A percentile compares a stretch with the other conserved stretches of the same genome.
Evolutionary conservation across 345 rosid species (phyloP).

Genomic region (Raphanus sativus): DNA sequence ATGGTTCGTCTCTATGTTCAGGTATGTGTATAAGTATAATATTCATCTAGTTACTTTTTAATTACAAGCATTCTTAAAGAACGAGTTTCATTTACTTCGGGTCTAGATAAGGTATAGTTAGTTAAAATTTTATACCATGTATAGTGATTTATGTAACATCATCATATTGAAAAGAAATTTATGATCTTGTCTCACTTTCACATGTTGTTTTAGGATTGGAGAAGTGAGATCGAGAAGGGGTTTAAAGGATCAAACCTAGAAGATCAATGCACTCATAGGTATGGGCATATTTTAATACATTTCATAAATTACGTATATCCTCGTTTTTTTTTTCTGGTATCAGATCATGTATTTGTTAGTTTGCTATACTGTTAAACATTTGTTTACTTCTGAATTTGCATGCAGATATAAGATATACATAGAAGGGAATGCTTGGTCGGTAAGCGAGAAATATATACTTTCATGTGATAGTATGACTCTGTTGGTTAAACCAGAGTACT

Average conservation of each 20-base stretch:
- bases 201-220: conserved; percentile 37
- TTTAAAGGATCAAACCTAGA: conserved; percentile 42
- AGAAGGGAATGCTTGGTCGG: conserved; percentile 60
- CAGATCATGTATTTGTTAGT: neutral
- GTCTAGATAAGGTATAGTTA: neutral
- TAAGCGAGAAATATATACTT: conserved; percentile 52
- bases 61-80: neutral
- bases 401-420: conserved; percentile 53
- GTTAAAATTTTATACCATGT: neutral
- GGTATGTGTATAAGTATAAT: conserved; percentile 15
- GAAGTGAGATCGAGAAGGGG: conserved; percentile 33
- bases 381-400: neutral
- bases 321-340: too few relatives aligned
- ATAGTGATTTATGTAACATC: neutral
- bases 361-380: neutral
- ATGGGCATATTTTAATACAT: neutral
- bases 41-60: neutral
- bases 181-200: neutral
- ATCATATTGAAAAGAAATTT: too few relatives aligned
- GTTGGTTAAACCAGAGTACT: conserved; percentile 42
- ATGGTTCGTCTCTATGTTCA: conserved; percentile 43
- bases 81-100: neutral
- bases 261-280: conserved; percentile 59
- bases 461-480: conserved; percentile 55
- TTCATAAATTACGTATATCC: neutral